Evolutionary conservation across 2,329 filamentous ascomycete species (phyloP), one percentile per base, ranked within the genome.

Genomic region (Arthroderma sp.): DNA sequence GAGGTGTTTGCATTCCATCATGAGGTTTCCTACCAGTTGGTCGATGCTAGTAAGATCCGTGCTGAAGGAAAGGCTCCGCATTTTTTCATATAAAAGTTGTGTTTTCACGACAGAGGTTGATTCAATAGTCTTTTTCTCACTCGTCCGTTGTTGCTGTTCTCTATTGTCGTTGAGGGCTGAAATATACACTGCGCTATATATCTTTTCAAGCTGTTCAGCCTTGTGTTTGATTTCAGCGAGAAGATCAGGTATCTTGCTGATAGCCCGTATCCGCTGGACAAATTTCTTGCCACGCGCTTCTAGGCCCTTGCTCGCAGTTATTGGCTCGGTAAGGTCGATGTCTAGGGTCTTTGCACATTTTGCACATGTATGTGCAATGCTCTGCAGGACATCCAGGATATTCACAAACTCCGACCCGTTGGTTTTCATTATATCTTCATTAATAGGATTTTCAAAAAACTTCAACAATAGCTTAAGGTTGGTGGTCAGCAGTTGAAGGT

Each of bases 211-310:
- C n/a, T 43, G 42, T 11, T 43, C 42, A 4, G 42, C 32, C 15
- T 43, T 43, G 42, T 34, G 42, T 10, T 43, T 22, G 11, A 43
- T 43, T 22, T 43, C 42, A 28, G 42, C 42, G 9, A 43, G 42
- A 6, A 43, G 4, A 27, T 29, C 33, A 37, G 32, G 42, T 8
- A 43, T 43, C 32, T 31, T 41, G 29, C 8, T 31, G 27, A 41
- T 5, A 5, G 5, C 28, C 39, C 39, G 28, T 41, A 41, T 41
- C 39, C 39, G 39, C 39, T 15, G 39, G 29, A 41, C 28, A 41
- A 41, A 32, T 41, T 32, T 41, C 39, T 3, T 34, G 32, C 32
- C 32, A 41, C 6, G 28, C 2, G 11, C 11, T 22, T 41, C 29
- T 41, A 27, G 10, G 22, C 29, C 29, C 38, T 22, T 28, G 29